Conservation (phyloP, 1,284 basidiomycete species). For the Wallemia ichthyophaga region DNA sequence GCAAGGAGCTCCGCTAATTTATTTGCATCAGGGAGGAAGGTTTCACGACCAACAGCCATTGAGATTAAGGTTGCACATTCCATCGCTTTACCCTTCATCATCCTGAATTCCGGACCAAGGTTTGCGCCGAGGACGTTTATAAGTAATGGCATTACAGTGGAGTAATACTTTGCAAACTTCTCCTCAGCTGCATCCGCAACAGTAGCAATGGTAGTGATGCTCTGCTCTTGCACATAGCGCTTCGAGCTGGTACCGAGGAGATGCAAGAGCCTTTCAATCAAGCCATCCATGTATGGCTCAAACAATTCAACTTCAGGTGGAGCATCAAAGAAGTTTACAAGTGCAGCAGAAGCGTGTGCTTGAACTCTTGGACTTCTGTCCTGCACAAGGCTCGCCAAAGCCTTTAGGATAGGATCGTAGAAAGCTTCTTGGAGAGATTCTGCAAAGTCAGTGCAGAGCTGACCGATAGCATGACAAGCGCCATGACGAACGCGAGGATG, state of each 20-base stretch:
- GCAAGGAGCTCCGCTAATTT: conserved; percentile 38
- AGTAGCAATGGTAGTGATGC: conserved; percentile 50
- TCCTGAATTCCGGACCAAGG: conserved; percentile 30
- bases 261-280: conserved; percentile 36
- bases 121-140: conserved; percentile 34
- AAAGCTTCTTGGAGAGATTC: conserved; percentile 14
- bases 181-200: conserved; percentile 48
- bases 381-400: not conserved
- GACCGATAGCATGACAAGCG: conserved; percentile 58
- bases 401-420: not conserved
- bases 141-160: conserved; percentile 40
- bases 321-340: conserved; percentile 69
- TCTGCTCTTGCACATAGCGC: conserved; percentile 50
- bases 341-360: conserved; percentile 45
- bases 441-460: conserved; percentile 52
- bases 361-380: conserved; percentile 28
- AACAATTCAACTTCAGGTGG: conserved; percentile 33
- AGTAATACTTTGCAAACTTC: conserved; percentile 25
- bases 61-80: conserved; percentile 55
- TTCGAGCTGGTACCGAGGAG: conserved; percentile 21
- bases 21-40: conserved; percentile 42
- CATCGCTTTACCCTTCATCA: conserved; percentile 45
- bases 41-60: conserved; percentile 44
- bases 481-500: conserved; percentile 55
- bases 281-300: conserved; percentile 38